Base-by-base conservation (phyloP, 768 basidiomycete species). In the Pleurotus platypus region DNA sequence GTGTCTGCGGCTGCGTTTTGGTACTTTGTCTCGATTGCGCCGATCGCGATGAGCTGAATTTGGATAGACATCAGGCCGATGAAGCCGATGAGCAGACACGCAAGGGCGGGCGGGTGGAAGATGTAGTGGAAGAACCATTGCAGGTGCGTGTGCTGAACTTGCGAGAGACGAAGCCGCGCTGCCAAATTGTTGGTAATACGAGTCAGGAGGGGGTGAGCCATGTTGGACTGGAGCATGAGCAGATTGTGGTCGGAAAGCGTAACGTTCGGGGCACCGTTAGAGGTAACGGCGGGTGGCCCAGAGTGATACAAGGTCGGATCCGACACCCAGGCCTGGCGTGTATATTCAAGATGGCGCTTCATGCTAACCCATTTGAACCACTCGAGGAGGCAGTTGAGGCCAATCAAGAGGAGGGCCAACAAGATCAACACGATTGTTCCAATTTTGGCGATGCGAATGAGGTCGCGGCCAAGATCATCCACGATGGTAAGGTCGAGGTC, bases 41-140 rank as follows among this genome's bases (percentile, higher is more conserved):
- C 74, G 55, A 98, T 73, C 4, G 90, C 92, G 43, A 86, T 68
- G 43, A 99, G 79, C 70, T 99, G 97, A 26, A 96, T 75, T 71
- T 98, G 79, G 27, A 98, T 86, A 30, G 87, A 86, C 46, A 98
- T 69, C 11, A 98, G 71, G 8, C 95, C 95, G 62, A 98, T 85
- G 62, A 94, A 74, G n/a, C 95, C 94, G 63, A 98, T 91, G 59
- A 94, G 82, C 68, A 99, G 86, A 66, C 94, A 91, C 0, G 92
- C 89, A 46, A 96, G 80, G 0, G 93, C 94, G 1, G 92, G 90
- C 2, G 93, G 85, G 66, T 98, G 91, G 70, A 94, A 92, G 58
- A 99, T 77, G 73, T 97, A 97, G 64, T 90, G 82, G 65, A 90
- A 77, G 72, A 96, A 92, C 92, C 94, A 99, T 58, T 86, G 84